Evolutionary conservation across 805 yeast species (phyloP).

Genomic region (Cyberlindnera euphorbiiphila): DNA sequence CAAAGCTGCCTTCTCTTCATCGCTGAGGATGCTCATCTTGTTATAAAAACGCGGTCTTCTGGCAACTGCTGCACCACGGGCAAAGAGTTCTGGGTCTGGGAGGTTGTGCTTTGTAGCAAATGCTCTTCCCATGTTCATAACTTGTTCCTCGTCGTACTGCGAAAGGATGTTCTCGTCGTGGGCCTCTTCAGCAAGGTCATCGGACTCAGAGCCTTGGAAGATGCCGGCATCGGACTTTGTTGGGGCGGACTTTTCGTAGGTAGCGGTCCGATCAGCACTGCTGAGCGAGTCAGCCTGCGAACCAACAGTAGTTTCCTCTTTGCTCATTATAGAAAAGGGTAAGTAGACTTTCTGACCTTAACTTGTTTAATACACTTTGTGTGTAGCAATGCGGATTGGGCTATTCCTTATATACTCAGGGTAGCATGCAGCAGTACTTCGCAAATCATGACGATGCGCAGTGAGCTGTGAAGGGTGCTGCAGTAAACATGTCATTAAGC

Average conservation of each 20-base stretch:
- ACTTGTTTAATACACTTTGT: too few species aligned
- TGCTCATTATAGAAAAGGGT: too few species aligned
- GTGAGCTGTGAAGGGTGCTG: too few species aligned
- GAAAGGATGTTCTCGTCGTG: conserved; percentile 43
- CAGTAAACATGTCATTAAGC: too few species aligned
- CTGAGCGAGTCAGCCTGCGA: conserved; percentile 6
- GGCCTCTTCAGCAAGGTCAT: conserved; percentile 4
- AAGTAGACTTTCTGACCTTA: too few species aligned
- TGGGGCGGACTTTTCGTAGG: background rate
- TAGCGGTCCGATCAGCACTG: background rate
- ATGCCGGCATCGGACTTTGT: conserved; percentile 1
- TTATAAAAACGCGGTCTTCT: conserved; percentile 55
- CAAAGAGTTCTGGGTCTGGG: conserved; percentile 48
- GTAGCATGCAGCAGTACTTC: too few species aligned
- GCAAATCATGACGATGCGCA: too few species aligned
- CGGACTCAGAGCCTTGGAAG: conserved; percentile 1
- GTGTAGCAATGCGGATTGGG: background rate
- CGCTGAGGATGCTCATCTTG: conserved; percentile 50
- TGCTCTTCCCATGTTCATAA: conserved; percentile 64
- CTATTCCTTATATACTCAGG: too few species aligned
- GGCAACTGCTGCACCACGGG: conserved; percentile 65
- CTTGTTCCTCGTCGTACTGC: conserved; percentile 59
- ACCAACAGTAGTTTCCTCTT: too few species aligned
- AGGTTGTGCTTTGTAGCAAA: conserved; percentile 55
- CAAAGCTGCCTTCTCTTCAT: conserved; percentile 51